Base-by-base conservation (phyloP, 148 eudicot species). In the Polygonum aviculare region DNA sequence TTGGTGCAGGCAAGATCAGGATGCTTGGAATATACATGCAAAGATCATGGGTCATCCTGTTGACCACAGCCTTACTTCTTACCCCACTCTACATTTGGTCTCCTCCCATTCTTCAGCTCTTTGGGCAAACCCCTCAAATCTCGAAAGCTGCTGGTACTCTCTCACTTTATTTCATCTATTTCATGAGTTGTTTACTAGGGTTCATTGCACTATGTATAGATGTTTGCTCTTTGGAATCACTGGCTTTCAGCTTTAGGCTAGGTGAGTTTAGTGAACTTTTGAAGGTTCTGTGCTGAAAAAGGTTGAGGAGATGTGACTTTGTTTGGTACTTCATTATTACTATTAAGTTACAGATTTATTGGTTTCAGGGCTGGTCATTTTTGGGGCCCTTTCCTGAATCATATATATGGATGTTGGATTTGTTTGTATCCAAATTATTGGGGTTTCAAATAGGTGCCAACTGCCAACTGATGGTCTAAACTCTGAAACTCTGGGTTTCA, bases 1-100 rank as follows among this genome's bases (percentile, higher is more conserved):
- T 9, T 35, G 91, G 91, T 47, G 89, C 89, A 9, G 88, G 88
- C 6, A 78, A 88, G 71, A 14, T 79, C 0, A 79, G 82, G 11
- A 84, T 88, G 91, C 75, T 88, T 12, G 91, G 91, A 3, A 63
- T 88, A 11, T 88, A 88, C 51, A 80, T 88, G 86, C 88, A 88
- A 71, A 82, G 91, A 59, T 88, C 91, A 19, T 86, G 88, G 91
- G 52, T 88, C 0, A 88, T 88, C 4, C 77, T 88, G 19, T 69
- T 77, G 14, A 33, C 50, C 69, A 84, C 87, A 0, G 77, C 80
- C 9, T 2, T 74, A 0, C 12, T 78, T 1, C 21, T 88, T 1
- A 78, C 73, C 59, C 77, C 87, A 1, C 22, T 88, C 26, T 84
- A 88, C 81, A 77, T 86, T 12, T 88, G 81, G 60, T 83, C 87